phyloP scores from a whole-genome alignment of 2,329 filamentous ascomycete species.

The Hymenoscyphus salicellus region DNA sequence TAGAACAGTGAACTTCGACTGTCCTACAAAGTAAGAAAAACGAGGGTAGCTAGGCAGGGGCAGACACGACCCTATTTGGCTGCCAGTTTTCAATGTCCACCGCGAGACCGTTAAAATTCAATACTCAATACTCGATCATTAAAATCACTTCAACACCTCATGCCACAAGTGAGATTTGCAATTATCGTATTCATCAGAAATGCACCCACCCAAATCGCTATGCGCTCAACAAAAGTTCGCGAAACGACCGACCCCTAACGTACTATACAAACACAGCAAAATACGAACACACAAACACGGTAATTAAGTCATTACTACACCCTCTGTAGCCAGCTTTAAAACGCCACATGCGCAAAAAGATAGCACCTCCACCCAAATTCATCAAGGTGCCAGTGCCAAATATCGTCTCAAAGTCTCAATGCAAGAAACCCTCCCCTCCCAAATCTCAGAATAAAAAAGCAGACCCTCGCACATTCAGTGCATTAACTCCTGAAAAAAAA shows the following conservation, averaged over 20 bases:
- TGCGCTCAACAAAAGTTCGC: neutral
- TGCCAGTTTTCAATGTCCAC: too few species aligned
- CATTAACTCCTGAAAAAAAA: neutral
- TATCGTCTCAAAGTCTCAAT: neutral
- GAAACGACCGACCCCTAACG: neutral
- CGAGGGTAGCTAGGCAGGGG: too few species aligned
- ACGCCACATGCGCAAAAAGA: neutral
- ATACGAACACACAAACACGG: neutral
- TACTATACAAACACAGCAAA: conserved; percentile 7
- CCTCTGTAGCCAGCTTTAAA: neutral
- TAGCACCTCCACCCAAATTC: neutral
- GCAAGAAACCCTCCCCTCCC: neutral
- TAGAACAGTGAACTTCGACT: too few species aligned
- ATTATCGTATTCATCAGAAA: neutral
- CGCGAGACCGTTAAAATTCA: too few species aligned
- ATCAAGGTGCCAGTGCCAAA: neutral
- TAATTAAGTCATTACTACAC: conserved; percentile 16
- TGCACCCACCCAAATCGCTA: neutral
- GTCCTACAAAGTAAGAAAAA: too few species aligned
- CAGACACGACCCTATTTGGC: too few species aligned
- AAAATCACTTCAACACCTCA: too few species aligned
- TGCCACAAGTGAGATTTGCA: neutral
- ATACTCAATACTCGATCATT: too few species aligned
- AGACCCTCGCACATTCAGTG: neutral
- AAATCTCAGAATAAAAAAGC: neutral